phyloP scores from a whole-genome alignment of 495 filamentous ascomycete species.

The Penicillium soppii region DNA sequence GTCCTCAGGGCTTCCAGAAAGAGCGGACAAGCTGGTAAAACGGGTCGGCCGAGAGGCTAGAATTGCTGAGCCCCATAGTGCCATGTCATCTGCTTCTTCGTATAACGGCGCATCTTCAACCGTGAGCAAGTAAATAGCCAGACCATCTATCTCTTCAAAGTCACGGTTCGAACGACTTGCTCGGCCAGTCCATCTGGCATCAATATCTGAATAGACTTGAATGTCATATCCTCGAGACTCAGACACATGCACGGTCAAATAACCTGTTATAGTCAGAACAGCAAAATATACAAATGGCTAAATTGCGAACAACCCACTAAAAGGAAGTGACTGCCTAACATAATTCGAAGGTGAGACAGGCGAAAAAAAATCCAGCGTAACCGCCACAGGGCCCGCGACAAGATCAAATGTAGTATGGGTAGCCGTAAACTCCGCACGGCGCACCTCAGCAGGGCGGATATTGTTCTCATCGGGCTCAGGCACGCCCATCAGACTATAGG shows the following conservation, averaged over 20 bases:
- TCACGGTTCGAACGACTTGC: constrained; percentile 22
- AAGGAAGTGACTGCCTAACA: constrained; percentile 77
- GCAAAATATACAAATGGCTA: neutral
- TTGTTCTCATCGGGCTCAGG: constrained; percentile 17
- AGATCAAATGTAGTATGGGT: constrained; percentile 48
- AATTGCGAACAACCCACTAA: constrained; percentile 40
- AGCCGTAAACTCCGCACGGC: constrained; percentile 42
- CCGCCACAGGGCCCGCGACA: constrained; percentile 35
- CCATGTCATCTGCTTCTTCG: constrained; percentile 45
- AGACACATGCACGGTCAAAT: constrained; percentile 65
- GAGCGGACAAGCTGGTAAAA: constrained; percentile 27
- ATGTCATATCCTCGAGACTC: constrained; percentile 27
- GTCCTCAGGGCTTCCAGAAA: constrained; percentile 21
- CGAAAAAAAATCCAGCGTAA: constrained; percentile 66
- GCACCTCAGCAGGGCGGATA: constrained; percentile 38
- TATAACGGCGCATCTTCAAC: constrained; percentile 37
- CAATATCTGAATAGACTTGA: constrained; percentile 50
- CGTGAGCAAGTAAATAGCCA: constrained; percentile 30
- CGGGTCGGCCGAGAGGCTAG: constrained; percentile 28
- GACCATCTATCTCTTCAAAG: constrained; percentile 25
- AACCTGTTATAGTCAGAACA: constrained; percentile 38
- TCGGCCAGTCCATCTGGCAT: constrained; percentile 49
- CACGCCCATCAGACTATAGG: constrained; percentile 45
- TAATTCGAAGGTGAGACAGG: constrained; percentile 86
- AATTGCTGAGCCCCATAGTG: constrained; percentile 41